Conservation (phyloP, 2,329 filamentous ascomycete species). For the Eutypella sp. region DNA sequence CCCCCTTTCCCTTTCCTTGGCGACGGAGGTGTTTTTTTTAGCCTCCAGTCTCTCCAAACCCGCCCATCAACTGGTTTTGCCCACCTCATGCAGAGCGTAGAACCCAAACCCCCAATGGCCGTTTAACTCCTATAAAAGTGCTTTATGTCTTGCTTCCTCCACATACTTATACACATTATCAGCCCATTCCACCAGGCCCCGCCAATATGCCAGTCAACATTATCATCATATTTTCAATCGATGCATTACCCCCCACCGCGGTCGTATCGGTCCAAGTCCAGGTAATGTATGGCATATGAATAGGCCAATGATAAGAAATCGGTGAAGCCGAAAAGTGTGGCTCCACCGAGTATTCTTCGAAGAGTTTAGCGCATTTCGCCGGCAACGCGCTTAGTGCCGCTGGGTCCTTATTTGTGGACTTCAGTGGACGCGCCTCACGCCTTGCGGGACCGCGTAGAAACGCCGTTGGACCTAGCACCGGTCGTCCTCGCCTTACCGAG, state of each 20-base stretch:
- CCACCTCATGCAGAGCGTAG: background rate
- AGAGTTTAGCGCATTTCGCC: background rate
- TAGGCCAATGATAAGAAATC: background rate
- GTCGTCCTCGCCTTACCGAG: conserved; percentile 49
- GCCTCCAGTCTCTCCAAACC: background rate
- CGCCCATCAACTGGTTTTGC: background rate
- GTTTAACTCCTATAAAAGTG: background rate
- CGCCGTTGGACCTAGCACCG: conserved; percentile 53
- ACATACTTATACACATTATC: background rate
- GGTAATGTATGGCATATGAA: conserved; percentile 1
- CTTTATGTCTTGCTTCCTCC: background rate
- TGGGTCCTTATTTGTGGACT: background rate
- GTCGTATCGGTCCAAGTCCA: background rate
- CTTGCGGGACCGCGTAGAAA: conserved; percentile 64
- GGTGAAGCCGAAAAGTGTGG: background rate
- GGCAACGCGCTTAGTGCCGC: too few species aligned
- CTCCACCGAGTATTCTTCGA: background rate
- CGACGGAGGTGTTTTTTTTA: too few species aligned
- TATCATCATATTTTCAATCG: background rate
- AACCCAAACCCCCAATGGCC: too few species aligned
- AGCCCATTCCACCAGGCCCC: background rate
- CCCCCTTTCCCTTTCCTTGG: background rate
- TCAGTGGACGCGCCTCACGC: conserved; percentile 40
- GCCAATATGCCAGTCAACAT: background rate
- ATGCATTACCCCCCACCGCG: background rate